Conservation (phyloP, 2,329 filamentous ascomycete genomes). For the Scedosporium aurantiacum region DNA sequence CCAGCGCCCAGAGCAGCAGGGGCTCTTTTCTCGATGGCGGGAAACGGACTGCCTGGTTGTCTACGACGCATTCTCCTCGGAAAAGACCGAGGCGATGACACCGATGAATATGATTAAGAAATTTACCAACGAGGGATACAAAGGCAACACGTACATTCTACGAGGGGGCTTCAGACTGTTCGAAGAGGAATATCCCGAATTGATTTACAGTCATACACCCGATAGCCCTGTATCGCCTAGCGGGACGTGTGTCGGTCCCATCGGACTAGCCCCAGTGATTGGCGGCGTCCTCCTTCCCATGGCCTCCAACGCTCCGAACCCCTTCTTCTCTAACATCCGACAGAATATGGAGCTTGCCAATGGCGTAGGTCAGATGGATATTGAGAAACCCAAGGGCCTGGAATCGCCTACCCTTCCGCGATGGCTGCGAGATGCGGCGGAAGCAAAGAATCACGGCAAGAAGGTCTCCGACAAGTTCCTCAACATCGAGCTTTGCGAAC, state of each 20-base stretch:
- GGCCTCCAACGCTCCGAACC: slow-evolving; percentile 59
- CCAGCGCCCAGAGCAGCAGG: slow-evolving; percentile 56
- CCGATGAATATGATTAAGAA: slow-evolving; percentile 88
- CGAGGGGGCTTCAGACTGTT: slow-evolving; percentile 75
- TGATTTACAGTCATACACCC: slow-evolving; percentile 45
- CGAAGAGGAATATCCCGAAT: slow-evolving; percentile 50
- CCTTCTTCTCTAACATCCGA: slow-evolving; percentile 91
- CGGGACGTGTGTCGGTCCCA: slow-evolving; percentile 31
- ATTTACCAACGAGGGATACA: slow-evolving; percentile 75
- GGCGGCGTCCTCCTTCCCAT: slow-evolving; percentile 78
- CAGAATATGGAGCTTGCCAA: slow-evolving; percentile 94
- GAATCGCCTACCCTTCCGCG: slow-evolving; percentile 47
- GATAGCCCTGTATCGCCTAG: slow-evolving; percentile 25
- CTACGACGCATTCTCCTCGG: slow-evolving; percentile 69
- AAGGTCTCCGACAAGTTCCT: slow-evolving; percentile 74
- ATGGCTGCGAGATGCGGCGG: slow-evolving; percentile 66
- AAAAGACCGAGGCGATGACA: slow-evolving; percentile 68
- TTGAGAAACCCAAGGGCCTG: slow-evolving; percentile 34
- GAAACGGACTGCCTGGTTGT: slow-evolving; percentile 68
- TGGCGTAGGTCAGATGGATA: slow-evolving; percentile 75
- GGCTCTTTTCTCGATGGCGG: slow-evolving; percentile 67
- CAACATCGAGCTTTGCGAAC: slow-evolving; percentile 71
- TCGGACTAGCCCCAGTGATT: slow-evolving; percentile 56
- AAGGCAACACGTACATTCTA: slow-evolving; percentile 62
- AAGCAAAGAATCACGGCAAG: slow-evolving; percentile 62